Percentiles rank a stretch among this genome's conserved stretches.
These are phyloP conservation scores for Prunus mongolica DNA, from an alignment of 306 rosid genomes.

Conservation along the genomic window DNA sequence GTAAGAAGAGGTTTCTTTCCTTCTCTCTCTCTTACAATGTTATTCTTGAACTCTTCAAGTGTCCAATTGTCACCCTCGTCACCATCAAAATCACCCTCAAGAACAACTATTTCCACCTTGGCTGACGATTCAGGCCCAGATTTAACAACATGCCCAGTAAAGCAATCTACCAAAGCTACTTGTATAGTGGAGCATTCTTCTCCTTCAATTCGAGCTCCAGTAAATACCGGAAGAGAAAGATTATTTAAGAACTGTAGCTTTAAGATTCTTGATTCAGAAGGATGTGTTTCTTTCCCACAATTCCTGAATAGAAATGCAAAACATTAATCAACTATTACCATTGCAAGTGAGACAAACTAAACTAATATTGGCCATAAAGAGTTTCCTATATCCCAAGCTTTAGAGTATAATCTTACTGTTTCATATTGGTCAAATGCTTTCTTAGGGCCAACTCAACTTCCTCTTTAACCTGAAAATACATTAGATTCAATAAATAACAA, in stretches of 20 bases:
- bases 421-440: slow-evolving; percentile 63
- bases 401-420: slow-evolving; percentile 62
- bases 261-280: slow-evolving; percentile 55
- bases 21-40: slow-evolving; percentile 89
- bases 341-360: neutral
- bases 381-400: neutral
- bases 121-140: slow-evolving; percentile 81
- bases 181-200: slow-evolving; percentile 61
- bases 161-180: slow-evolving; percentile 63
- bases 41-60: slow-evolving; percentile 76
- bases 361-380: neutral
- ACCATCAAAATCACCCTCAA: slow-evolving; percentile 95
- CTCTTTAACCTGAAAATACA: slow-evolving; percentile 77
- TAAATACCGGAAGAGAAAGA: slow-evolving; percentile 86
- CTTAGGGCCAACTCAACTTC: slow-evolving; percentile 84
- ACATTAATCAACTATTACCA: slow-evolving; percentile 8
- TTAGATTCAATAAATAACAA: slow-evolving; percentile 14
- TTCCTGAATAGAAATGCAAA: slow-evolving; percentile 50
- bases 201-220: slow-evolving; percentile 98
- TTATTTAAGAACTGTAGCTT: slow-evolving; percentile 66
- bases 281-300: slow-evolving; percentile 50
- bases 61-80: slow-evolving; percentile 80
- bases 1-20: slow-evolving; percentile 93
- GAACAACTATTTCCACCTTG: slow-evolving; percentile 90
- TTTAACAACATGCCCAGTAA: slow-evolving; percentile 48